These are phyloP conservation scores for Hypericum androsaemum DNA, from an alignment of 345 rosid species.

Conservation along the genomic window DNA sequence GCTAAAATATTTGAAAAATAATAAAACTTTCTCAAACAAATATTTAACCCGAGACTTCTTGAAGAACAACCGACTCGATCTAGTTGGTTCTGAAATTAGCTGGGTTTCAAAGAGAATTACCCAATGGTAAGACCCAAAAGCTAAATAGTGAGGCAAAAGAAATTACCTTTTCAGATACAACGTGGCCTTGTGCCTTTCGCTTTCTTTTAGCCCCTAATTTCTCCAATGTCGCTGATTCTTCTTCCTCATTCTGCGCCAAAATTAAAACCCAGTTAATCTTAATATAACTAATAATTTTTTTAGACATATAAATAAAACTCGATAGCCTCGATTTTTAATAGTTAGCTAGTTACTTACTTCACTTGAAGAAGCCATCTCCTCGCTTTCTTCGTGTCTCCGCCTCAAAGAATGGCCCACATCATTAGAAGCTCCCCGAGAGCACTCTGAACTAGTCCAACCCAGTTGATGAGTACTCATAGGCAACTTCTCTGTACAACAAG, in stretches of 20 bases:
- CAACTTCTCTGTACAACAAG: no score
- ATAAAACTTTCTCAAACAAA: no score
- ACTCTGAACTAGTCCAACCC: conserved; percentile 24
- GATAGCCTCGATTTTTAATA: neutral
- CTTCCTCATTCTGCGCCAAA: conserved; percentile 29
- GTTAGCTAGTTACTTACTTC: conserved; percentile 24
- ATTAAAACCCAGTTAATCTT: conserved; percentile 1
- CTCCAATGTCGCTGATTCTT: conserved; percentile 12
- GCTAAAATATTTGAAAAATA: no score
- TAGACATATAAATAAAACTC: neutral
- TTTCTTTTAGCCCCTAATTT: conserved; percentile 29
- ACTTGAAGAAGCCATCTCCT: conserved; percentile 16
- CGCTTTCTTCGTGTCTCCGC: conserved; percentile 25
- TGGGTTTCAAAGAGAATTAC: no score
- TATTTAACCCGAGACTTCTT: no score
- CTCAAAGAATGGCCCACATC: conserved; percentile 13
- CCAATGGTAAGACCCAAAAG: no score
- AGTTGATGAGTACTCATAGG: conserved; percentile 5
- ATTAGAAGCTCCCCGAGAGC: conserved; percentile 41
- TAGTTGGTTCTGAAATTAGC: no score
- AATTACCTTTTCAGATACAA: conserved; percentile 38
- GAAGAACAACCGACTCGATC: no score
- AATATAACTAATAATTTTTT: neutral
- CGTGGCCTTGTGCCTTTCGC: conserved; percentile 32
- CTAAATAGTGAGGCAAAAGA: no score